These are phyloP conservation scores for Ceratopteris richardii DNA, from an alignment of 75 land plant genomes.

Conservation along the genomic window DNA sequence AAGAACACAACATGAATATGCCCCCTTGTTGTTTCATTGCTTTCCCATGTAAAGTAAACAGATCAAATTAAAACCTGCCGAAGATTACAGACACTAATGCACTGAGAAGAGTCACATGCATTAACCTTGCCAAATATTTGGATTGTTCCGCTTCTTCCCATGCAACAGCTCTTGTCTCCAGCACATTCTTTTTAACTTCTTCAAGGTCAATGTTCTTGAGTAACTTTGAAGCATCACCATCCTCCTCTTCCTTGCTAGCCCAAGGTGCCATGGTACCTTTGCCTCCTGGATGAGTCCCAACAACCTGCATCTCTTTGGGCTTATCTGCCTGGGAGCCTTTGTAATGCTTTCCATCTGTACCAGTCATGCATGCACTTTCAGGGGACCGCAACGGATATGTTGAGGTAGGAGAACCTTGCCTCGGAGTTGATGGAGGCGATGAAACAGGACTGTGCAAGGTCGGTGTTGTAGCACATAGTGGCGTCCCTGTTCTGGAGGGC, in stretches of 20 bases:
- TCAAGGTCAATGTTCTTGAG: constrained; percentile 33
- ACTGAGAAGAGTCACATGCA: too few relatives aligned
- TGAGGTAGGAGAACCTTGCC: constrained; percentile 16
- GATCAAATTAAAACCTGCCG: too few relatives aligned
- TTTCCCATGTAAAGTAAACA: too few relatives aligned
- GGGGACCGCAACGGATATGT: constrained; percentile 4
- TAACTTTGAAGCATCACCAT: constrained; percentile 23
- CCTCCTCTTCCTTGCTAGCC: constrained; percentile 77
- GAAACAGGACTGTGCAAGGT: constrained; percentile 35
- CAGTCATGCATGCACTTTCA: background rate
- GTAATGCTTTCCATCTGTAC: constrained; percentile 4
- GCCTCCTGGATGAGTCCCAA: constrained; percentile 63
- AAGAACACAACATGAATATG: too few relatives aligned
- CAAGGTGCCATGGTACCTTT: constrained; percentile 86
- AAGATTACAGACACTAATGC: too few relatives aligned
- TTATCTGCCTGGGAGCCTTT: background rate
- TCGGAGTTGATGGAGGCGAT: constrained; percentile 42
- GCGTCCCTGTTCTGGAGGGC: constrained; percentile 55
- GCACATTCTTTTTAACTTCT: constrained; percentile 43
- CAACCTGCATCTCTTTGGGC: constrained; percentile 28
- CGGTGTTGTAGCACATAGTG: constrained; percentile 41
- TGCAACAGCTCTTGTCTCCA: constrained; percentile 65
- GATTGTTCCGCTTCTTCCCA: constrained; percentile 97
- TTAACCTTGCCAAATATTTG: constrained; percentile 75
- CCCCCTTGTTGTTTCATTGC: too few relatives aligned